These are phyloP conservation scores for Thalassiosira exigua DNA, from an alignment of 352 stramenopile species.

Conservation along the genomic window DNA sequence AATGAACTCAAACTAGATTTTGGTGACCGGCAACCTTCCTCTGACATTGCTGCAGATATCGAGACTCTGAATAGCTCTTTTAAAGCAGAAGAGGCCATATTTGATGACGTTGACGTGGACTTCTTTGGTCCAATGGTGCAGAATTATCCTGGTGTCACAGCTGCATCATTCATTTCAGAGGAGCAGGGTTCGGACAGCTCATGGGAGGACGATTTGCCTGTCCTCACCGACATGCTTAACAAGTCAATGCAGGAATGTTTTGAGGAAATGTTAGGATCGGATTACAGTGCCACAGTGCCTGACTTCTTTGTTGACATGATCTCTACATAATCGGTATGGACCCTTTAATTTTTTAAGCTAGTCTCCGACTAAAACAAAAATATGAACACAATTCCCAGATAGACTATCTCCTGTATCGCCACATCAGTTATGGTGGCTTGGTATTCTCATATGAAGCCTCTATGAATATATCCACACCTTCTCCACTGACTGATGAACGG, in stretches of 20 bases:
- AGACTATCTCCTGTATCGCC: too few relatives aligned
- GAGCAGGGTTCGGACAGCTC: neutral
- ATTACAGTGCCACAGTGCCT: conserved; percentile 21
- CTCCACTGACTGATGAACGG: too few relatives aligned
- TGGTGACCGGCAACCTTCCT: neutral
- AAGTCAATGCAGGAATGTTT: conserved; percentile 30
- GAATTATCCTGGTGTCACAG: neutral
- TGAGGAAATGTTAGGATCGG: conserved; percentile 14
- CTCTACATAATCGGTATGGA: neutral
- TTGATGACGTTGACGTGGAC: conserved; percentile 31
- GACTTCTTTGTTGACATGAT: conserved; percentile 20
- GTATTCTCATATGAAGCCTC: too few relatives aligned
- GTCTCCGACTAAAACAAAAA: too few relatives aligned
- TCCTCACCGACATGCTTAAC: conserved; percentile 8
- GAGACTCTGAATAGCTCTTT: conserved; percentile 29
- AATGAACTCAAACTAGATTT: neutral
- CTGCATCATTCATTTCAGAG: conserved; percentile 6
- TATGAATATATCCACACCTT: too few relatives aligned
- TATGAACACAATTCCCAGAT: too few relatives aligned
- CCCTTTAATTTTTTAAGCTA: too few relatives aligned
- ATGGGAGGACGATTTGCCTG: neutral
- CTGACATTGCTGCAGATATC: neutral
- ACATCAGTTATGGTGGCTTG: too few relatives aligned
- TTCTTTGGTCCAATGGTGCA: conserved; percentile 20
- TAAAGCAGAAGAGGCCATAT: conserved; percentile 18